phyloP scores from a whole-genome alignment of 768 basidiomycete genomes.

The Termitomyces sp. region DNA sequence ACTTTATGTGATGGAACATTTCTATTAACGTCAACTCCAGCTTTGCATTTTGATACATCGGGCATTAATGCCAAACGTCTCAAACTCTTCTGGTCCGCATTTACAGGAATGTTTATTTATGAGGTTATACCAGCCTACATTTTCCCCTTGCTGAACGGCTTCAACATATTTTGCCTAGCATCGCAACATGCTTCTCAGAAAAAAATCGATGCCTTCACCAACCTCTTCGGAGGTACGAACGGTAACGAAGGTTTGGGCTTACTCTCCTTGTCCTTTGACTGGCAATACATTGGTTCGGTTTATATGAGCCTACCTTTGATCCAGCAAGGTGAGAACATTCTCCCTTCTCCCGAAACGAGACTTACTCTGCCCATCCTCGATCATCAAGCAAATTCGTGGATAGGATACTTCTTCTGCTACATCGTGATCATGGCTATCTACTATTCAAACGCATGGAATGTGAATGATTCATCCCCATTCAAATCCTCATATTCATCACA shows the following conservation, averaged over 20 bases:
- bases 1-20: neutral
- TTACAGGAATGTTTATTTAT: slow-evolving; percentile 48
- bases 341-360: neutral
- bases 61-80: slow-evolving; percentile 46
- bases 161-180: slow-evolving; percentile 60
- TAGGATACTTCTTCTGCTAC: slow-evolving; percentile 52
- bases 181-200: slow-evolving; percentile 42
- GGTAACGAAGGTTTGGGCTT: slow-evolving; percentile 70
- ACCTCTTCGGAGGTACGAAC: slow-evolving; percentile 62
- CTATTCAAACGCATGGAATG: slow-evolving; percentile 62
- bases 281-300: slow-evolving; percentile 59
- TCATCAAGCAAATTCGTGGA: slow-evolving; percentile 49
- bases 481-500: neutral
- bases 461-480: slow-evolving; percentile 21
- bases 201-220: slow-evolving; percentile 49
- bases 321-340: slow-evolving; percentile 44
- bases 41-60: slow-evolving; percentile 43
- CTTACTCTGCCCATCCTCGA: neutral
- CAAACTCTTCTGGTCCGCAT: slow-evolving; percentile 50
- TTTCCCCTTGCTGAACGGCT: slow-evolving; percentile 60
- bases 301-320: slow-evolving; percentile 51
- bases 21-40: slow-evolving; percentile 20
- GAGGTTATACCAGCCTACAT: slow-evolving; percentile 55
- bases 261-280: slow-evolving; percentile 60
- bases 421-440: slow-evolving; percentile 52